phyloP scores from a whole-genome alignment of 257 asterid genomes.

The Anisodus acutangulus region DNA sequence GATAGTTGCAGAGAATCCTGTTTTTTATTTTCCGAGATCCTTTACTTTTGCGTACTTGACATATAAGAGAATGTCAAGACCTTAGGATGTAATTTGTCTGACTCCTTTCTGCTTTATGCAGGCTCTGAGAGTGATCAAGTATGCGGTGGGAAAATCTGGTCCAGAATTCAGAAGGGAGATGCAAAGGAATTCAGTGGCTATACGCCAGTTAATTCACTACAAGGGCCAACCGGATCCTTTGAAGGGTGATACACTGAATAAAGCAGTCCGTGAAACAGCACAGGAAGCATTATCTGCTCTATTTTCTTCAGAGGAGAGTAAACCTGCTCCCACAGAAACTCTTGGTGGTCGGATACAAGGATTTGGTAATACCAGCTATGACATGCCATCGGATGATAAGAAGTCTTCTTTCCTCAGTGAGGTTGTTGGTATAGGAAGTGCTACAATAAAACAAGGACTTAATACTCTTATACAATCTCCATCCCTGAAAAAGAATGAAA shows the following conservation, averaged over 20 bases:
- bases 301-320: slow-evolving; percentile 80
- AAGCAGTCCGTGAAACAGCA: slow-evolving; percentile 96
- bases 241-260: slow-evolving; percentile 91
- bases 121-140: slow-evolving; percentile 91
- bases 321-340: slow-evolving; percentile 64
- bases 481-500: slow-evolving; percentile 70
- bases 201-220: slow-evolving; percentile 92
- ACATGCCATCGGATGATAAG: slow-evolving; percentile 74
- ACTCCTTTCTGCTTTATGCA: slow-evolving; percentile 32
- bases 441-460: slow-evolving; percentile 87
- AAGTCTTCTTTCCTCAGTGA: slow-evolving; percentile 88
- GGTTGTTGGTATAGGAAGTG: slow-evolving; percentile 92
- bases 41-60: no score
- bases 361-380: slow-evolving; percentile 81
- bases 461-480: slow-evolving; percentile 78
- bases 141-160: slow-evolving; percentile 94
- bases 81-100: not conserved
- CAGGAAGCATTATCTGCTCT: slow-evolving; percentile 90
- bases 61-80: not conserved
- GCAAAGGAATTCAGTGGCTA: slow-evolving; percentile 91
- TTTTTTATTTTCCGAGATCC: not conserved
- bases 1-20: not conserved
- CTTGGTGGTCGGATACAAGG: slow-evolving; percentile 95
- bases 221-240: slow-evolving; percentile 92
- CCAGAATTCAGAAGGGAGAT: slow-evolving; percentile 94